Percentiles rank a stretch among this genome's conserved stretches.
Evolutionary conservation across 805 yeast genomes (phyloP).

Genomic region (Candida jianshihensis): DNA sequence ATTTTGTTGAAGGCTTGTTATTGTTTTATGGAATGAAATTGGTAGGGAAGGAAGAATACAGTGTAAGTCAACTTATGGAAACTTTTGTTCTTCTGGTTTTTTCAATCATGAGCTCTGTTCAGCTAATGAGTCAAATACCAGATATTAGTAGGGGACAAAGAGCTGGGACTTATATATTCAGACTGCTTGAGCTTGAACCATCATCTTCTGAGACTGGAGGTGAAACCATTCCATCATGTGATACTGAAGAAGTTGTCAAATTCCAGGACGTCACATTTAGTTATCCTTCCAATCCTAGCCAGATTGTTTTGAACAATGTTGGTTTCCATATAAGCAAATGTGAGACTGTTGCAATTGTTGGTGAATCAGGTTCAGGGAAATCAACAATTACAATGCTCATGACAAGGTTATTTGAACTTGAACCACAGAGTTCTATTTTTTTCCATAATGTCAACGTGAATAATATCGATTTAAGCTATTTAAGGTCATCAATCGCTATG

Average conservation of each 20-base stretch:
- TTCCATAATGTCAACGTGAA: conserved; percentile 44
- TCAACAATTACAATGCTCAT: conserved; percentile 63
- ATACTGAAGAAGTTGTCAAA: conserved; percentile 21
- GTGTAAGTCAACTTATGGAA: conserved; percentile 51
- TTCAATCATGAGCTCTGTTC: conserved; percentile 58
- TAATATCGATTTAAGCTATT: conserved; percentile 34
- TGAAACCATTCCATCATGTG: conserved; percentile 20
- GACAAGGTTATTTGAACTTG: conserved; percentile 41
- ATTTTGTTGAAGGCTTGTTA: conserved; percentile 63
- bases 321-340: conserved; percentile 36
- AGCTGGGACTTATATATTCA: conserved; percentile 50
- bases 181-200: conserved; percentile 29
- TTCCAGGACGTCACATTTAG: conserved; percentile 43
- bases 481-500: conserved; percentile 51
- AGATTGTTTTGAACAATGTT: conserved; percentile 31
- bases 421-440: conserved; percentile 32
- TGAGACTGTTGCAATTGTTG: conserved; percentile 62
- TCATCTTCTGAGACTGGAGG: conserved; percentile 35
- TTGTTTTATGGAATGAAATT: conserved; percentile 73
- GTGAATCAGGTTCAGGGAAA: conserved; percentile 90
- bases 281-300: conserved; percentile 32
- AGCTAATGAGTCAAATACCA: conserved; percentile 62
- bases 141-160: conserved; percentile 74
- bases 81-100: conserved; percentile 70
- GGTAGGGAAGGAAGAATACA: conserved; percentile 52